A percentile compares a stretch with the other conserved stretches of the same genome.
These are phyloP conservation scores for Candida parachauliodes DNA, from an alignment of 805 yeast genomes.

Conservation along the genomic window DNA sequence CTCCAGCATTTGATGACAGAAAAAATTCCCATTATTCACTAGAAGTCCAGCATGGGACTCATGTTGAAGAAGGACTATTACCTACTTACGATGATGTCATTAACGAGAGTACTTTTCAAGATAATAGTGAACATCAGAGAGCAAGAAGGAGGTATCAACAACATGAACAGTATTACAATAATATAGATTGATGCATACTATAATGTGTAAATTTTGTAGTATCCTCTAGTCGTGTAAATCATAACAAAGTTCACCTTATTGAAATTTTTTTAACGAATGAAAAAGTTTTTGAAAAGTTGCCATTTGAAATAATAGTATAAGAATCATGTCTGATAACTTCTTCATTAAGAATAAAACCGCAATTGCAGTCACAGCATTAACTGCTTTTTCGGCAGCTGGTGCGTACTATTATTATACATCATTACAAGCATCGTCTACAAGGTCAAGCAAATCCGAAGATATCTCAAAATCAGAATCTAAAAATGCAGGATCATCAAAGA, in stretches of 20 bases:
- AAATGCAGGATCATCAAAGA: slow-evolving; percentile 30
- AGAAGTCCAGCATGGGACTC: too few relatives aligned
- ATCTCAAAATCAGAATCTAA: slow-evolving; percentile 13
- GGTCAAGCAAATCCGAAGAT: not conserved
- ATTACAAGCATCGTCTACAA: slow-evolving; percentile 14
- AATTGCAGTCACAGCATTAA: slow-evolving; percentile 58
- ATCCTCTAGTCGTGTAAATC: not conserved
- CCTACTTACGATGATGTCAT: slow-evolving; percentile 40
- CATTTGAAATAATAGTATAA: not conserved
- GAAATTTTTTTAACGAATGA: slow-evolving; percentile 5
- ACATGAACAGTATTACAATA: slow-evolving; percentile 23
- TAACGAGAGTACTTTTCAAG: slow-evolving; percentile 26
- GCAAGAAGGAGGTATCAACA: slow-evolving; percentile 34
- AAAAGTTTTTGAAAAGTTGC: slow-evolving; percentile 7
- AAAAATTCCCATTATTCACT: slow-evolving; percentile 3
- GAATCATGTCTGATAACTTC: slow-evolving; percentile 26
- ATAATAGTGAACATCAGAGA: slow-evolving; percentile 28
- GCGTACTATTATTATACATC: slow-evolving; percentile 50
- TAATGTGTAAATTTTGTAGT: not conserved
- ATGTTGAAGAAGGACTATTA: slow-evolving; percentile 7
- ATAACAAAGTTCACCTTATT: not conserved
- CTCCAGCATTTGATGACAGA: not conserved
- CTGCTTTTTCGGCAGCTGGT: slow-evolving; percentile 61
- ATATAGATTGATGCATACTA: slow-evolving; percentile 13
- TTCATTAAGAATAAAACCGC: slow-evolving; percentile 58